Evolutionary conservation across 495 filamentous ascomycete species (phyloP).

Genomic region (Penicillium nucicola): DNA sequence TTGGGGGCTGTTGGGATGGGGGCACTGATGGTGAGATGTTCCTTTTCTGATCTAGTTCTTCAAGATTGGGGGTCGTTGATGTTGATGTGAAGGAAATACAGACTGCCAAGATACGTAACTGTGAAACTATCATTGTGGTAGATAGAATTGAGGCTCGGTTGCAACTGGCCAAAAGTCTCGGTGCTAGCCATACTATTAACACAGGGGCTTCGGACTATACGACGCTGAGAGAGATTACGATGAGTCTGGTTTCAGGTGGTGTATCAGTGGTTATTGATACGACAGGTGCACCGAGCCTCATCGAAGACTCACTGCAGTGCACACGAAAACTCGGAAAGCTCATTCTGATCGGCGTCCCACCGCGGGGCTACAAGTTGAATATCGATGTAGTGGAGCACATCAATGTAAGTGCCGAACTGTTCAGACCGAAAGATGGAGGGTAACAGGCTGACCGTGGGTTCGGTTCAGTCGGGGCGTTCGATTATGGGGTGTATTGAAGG

Average conservation of each 20-base stretch:
- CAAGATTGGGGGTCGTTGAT: no score
- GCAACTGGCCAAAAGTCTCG: conserved; percentile 31
- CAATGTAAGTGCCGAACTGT: conserved; percentile 4
- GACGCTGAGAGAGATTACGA: conserved; percentile 18
- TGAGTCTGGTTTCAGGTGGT: conserved; percentile 16
- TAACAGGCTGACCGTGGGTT: neutral
- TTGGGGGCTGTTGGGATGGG: conserved; percentile 37
- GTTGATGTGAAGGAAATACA: no score
- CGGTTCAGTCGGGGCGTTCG: conserved; percentile 10
- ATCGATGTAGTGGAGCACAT: conserved; percentile 11
- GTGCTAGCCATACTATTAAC: conserved; percentile 36
- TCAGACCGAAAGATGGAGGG: neutral
- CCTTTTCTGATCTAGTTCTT: neutral
- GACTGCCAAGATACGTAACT: conserved; percentile 7
- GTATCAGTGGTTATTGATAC: conserved; percentile 33
- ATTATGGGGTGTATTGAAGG: conserved; percentile 22
- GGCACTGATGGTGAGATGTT: conserved; percentile 24
- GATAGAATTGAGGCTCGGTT: conserved; percentile 32
- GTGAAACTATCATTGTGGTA: conserved; percentile 32
- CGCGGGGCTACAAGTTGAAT: conserved; percentile 22
- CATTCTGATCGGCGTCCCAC: conserved; percentile 35
- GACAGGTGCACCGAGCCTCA: conserved; percentile 28
- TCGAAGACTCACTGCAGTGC: conserved; percentile 28
- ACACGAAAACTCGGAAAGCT: conserved; percentile 27
- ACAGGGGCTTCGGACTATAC: conserved; percentile 12